phyloP scores from a whole-genome alignment of 2,329 filamentous ascomycete species.

The Periconia digitata region DNA sequence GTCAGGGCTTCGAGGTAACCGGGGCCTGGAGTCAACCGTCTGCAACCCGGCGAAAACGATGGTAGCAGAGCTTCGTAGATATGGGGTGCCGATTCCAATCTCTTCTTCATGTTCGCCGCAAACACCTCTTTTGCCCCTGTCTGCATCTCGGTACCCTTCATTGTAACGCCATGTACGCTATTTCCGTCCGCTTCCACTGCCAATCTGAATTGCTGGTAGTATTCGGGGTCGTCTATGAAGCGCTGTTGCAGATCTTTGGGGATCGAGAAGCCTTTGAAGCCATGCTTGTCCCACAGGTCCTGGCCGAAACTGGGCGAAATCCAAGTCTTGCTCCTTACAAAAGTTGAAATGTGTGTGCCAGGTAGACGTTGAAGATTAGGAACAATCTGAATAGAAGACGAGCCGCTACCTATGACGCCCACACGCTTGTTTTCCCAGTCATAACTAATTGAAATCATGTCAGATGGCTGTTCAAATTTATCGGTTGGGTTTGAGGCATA shows the following conservation, averaged over 20 bases:
- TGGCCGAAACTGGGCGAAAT: slow-evolving; percentile 38
- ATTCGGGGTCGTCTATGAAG: slow-evolving; percentile 24
- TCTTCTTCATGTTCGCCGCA: slow-evolving; percentile 45
- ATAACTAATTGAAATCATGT: slow-evolving; percentile 20
- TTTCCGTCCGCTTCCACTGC: slow-evolving; percentile 38
- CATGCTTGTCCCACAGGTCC: slow-evolving; percentile 30
- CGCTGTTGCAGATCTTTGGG: slow-evolving; percentile 25
- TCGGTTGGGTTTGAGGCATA: slow-evolving; percentile 9
- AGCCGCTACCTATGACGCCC: slow-evolving; percentile 38
- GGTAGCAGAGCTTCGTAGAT: slow-evolving; percentile 47
- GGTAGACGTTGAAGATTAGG: slow-evolving; percentile 39
- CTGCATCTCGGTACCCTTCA: slow-evolving; percentile 43
- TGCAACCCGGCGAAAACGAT: slow-evolving; percentile 49
- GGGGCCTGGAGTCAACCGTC: slow-evolving; percentile 53
- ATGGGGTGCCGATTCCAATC: slow-evolving; percentile 41
- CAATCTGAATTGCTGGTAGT: slow-evolving; percentile 34
- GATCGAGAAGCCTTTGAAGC: slow-evolving; percentile 35
- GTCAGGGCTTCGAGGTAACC: slow-evolving; percentile 55
- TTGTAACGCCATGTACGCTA: slow-evolving; percentile 31
- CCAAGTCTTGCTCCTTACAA: slow-evolving; percentile 40
- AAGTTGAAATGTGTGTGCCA: slow-evolving; percentile 33
- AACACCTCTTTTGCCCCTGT: slow-evolving; percentile 40
- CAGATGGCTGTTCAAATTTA: background rate
- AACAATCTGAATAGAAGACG: slow-evolving; percentile 47
- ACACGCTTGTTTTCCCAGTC: slow-evolving; percentile 37